Percentiles rank a stretch among this genome's conserved stretches.
phyloP scores from a whole-genome alignment of 495 filamentous ascomycete genomes.

The Choiromyces venosus region DNA sequence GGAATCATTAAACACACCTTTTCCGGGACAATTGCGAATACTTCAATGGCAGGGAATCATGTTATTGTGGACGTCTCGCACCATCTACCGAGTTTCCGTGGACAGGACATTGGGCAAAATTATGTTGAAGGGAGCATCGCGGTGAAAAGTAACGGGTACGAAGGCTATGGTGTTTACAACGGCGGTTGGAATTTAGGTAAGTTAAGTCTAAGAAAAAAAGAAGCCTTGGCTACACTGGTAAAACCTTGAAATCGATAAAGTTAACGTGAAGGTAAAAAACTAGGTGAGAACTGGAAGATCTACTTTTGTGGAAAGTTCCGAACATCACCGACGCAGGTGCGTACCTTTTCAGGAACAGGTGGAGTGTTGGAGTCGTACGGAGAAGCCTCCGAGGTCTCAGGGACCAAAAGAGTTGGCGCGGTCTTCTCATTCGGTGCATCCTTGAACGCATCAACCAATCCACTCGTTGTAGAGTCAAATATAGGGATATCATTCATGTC shows the following conservation, averaged over 20 bases:
- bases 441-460: conserved; percentile 9
- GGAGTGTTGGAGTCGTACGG: conserved; percentile 37
- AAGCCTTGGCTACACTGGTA: conserved; percentile 23
- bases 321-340: conserved; percentile 42
- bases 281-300: conserved; percentile 53
- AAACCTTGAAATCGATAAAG: not conserved
- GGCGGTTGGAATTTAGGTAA: conserved; percentile 59
- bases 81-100: conserved; percentile 58
- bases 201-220: conserved; percentile 21
- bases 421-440: conserved; percentile 45
- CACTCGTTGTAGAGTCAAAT: conserved; percentile 51
- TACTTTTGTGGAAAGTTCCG: conserved; percentile 67
- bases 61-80: conserved; percentile 68
- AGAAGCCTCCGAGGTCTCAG: conserved; percentile 25
- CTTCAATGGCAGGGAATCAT: conserved; percentile 44
- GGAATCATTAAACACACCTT: conserved; percentile 63
- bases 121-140: conserved; percentile 61
- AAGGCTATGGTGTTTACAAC: conserved; percentile 60
- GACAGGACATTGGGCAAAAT: conserved; percentile 56
- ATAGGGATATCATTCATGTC: conserved; percentile 71
- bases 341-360: conserved; percentile 51
- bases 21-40: conserved; percentile 39
- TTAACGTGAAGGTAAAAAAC: conserved; percentile 15
- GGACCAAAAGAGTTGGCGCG: conserved; percentile 45
- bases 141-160: conserved; percentile 53